These are phyloP conservation scores for Mucor saturninus DNA, from an alignment of 371 early-diverging fungal genomes.

Conservation along the genomic window DNA sequence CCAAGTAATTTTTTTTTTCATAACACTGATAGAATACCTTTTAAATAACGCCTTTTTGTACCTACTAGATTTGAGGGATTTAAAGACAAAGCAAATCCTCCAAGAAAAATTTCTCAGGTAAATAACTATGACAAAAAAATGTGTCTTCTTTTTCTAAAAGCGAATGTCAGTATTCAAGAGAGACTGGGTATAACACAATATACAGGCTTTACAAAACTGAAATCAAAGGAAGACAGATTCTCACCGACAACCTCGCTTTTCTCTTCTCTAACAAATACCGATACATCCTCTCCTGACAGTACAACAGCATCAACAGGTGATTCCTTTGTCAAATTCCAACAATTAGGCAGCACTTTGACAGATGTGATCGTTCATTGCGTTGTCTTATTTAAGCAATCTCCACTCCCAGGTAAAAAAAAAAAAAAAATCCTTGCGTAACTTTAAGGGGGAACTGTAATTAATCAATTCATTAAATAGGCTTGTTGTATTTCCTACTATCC, in stretches of 20 bases:
- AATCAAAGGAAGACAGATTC: background rate
- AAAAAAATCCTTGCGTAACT: background rate
- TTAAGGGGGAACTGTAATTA: background rate
- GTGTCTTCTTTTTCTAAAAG: background rate
- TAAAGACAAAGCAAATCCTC: constrained; percentile 29
- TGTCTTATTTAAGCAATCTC: constrained; percentile 66
- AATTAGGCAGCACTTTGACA: constrained; percentile 45
- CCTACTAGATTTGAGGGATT: constrained; percentile 37
- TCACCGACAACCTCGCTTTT: background rate
- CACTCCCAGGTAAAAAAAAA: constrained; percentile 56
- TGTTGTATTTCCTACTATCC: constrained; percentile 42
- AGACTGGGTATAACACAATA: constrained; percentile 21
- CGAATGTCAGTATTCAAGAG: constrained; percentile 37
- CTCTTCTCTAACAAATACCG: background rate
- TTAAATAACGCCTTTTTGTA: background rate
- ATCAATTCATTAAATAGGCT: constrained; percentile 18
- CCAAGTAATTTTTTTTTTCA: constrained; percentile 47
- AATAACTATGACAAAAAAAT: background rate
- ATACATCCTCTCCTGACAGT: background rate
- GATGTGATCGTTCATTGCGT: constrained; percentile 55
- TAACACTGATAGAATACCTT: background rate
- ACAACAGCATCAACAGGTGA: constrained; percentile 8
- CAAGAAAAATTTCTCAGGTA: constrained; percentile 15
- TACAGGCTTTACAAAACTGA: background rate
- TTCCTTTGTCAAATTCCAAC: constrained; percentile 33